Percentiles rank a stretch among this genome's conserved stretches.
phyloP scores from a whole-genome alignment of 1,139 yeast species.

The Kurtzmaniella natalensis region DNA sequence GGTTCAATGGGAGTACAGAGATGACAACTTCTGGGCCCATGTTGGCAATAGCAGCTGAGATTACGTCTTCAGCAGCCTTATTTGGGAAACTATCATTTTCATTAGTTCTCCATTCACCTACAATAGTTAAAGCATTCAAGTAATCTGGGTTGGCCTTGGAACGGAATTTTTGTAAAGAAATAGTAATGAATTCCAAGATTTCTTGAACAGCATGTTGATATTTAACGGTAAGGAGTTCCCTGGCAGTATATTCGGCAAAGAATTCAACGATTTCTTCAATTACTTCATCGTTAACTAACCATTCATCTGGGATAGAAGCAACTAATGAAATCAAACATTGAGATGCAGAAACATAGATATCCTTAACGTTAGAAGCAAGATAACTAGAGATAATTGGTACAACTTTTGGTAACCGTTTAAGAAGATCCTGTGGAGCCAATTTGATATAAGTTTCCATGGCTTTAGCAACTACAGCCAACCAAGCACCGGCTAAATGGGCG shows the following conservation, averaged over 20 bases:
- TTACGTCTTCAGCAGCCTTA: slow-evolving; percentile 73
- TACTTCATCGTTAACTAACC: slow-evolving; percentile 45
- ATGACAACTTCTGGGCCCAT: slow-evolving; percentile 86
- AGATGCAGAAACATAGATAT: slow-evolving; percentile 72
- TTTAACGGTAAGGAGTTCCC: slow-evolving; percentile 64
- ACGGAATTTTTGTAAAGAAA: slow-evolving; percentile 61
- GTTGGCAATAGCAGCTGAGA: slow-evolving; percentile 71
- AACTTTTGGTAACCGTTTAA: slow-evolving; percentile 52
- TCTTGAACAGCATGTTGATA: slow-evolving; percentile 77
- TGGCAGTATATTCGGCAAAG: slow-evolving; percentile 48
- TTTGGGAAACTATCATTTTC: slow-evolving; percentile 71
- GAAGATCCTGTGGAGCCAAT: slow-evolving; percentile 54
- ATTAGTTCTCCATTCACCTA: slow-evolving; percentile 83
- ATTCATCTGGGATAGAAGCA: slow-evolving; percentile 56
- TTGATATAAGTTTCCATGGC: slow-evolving; percentile 68
- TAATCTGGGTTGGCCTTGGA: slow-evolving; percentile 71
- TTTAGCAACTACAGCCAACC: slow-evolving; percentile 93
- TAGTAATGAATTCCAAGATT: slow-evolving; percentile 65
- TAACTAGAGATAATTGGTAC: slow-evolving; percentile 57
- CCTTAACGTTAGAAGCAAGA: slow-evolving; percentile 62
- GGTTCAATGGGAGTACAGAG: slow-evolving; percentile 70
- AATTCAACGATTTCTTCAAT: slow-evolving; percentile 50
- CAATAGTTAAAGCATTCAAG: slow-evolving; percentile 58
- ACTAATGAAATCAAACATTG: slow-evolving; percentile 81
- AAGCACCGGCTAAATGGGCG: slow-evolving; percentile 81